phyloP scores from a whole-genome alignment of 192 early-diverging fungal species.

The Backusella tuberculispora region DNA sequence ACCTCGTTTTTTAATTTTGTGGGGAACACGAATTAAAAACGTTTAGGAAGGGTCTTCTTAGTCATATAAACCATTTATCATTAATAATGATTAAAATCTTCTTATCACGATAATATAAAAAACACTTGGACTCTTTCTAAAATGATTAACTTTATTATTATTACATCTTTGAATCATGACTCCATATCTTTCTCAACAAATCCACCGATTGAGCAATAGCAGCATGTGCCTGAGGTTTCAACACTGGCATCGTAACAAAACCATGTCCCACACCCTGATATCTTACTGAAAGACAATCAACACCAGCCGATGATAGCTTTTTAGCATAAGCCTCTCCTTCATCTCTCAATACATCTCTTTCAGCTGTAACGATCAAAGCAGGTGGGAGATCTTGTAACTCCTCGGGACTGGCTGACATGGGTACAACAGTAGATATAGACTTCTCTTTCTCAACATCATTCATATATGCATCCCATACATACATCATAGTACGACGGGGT shows the following conservation, averaged over 20 bases:
- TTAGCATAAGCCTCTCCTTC: slow-evolving; percentile 28
- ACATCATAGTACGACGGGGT: neutral
- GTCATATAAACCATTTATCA: no score
- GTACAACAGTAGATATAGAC: neutral
- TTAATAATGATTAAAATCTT: no score
- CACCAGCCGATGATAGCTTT: slow-evolving; percentile 19
- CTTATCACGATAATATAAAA: no score
- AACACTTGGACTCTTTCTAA: no score
- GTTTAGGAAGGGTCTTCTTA: no score
- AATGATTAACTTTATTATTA: no score
- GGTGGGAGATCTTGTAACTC: slow-evolving; percentile 23
- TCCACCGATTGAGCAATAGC: slow-evolving; percentile 15
- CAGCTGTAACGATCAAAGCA: slow-evolving; percentile 28
- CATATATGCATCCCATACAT: neutral
- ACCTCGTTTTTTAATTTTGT: no score
- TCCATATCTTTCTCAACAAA: slow-evolving; percentile 5
- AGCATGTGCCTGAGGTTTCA: neutral
- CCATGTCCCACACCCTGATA: slow-evolving; percentile 21
- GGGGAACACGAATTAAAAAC: no score
- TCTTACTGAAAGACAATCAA: slow-evolving; percentile 29
- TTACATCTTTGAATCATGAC: slow-evolving; percentile 7
- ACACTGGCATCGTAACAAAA: slow-evolving; percentile 14
- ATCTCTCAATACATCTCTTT: slow-evolving; percentile 32
- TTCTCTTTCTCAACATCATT: neutral
- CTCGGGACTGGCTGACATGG: slow-evolving; percentile 10